Base-by-base conservation (phyloP, 2,329 filamentous ascomycete species). In the Ascocoryne sarcoides region DNA sequence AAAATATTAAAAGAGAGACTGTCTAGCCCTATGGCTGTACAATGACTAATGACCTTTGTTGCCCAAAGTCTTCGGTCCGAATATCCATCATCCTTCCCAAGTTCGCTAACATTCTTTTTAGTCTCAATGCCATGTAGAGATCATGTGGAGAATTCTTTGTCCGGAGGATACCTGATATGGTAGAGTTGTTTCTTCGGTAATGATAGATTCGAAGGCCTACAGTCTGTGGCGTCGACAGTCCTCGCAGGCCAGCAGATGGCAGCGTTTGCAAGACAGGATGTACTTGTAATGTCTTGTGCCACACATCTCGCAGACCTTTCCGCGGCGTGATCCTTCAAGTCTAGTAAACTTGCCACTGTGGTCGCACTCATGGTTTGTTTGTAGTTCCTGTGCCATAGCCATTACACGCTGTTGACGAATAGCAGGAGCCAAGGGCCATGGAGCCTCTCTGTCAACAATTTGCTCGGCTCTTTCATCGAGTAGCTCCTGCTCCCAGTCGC, bases 391-490 rank as follows among this genome's bases (percentile, higher is more conserved):
- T 19, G 7, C 32, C 10, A 34, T 34, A 10, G 32, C 32, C 15
- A 10, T 18, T 12, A 34, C 10, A 17, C 32, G 15, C 15, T 10
- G 10, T 19, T 10, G 10, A 17, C 32, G 10, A 10, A 16, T 19
- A 39, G 35, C 41, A 43, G 45, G 41, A 35, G 38, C 39, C 15
- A 48, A 37, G 10, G 37, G 43, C 41, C 12, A 26, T 43, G 16
- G 18, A 23, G 43, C 44, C 36, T 51, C 45, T 44, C 47, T 47
- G 32, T 52, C 48, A 41, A 51, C 49, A 43, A 52, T 26, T 28
- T 41, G 42, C 29, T 50, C 14, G 40, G 51, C 49, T 49, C 49
- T 44, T 44, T 18, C 38, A 44, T 50, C 10, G 31, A 46, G 44
- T 30, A 49, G 40, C 43, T 46, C 41, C 31, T 32, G 33, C 36